Base-by-base conservation (phyloP, 163 green algal species). In the Scenedesmus sp. region DNA sequence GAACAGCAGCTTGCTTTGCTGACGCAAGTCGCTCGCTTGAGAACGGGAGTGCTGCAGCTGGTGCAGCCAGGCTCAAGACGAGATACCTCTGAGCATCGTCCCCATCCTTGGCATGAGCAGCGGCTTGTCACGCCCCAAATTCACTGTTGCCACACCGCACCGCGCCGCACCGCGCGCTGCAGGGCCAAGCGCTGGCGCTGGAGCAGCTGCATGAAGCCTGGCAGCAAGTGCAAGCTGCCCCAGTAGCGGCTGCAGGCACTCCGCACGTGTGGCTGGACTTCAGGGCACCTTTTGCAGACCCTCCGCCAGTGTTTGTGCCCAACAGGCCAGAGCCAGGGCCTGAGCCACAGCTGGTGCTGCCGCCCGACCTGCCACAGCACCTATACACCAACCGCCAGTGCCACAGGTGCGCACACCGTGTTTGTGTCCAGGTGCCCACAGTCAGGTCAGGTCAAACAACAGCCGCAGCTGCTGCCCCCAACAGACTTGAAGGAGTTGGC, bases 191-290 rank as follows among this genome's bases (percentile, higher is more conserved):
- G 26, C 30, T 40, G 44, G 10, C 30, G 16, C 40, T 87, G 37
- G n/a, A 72, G 33, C 22, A 87, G 72, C 76, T 91, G 40, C 82
- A 92, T 44, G 56, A 79, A 61, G 81, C 81, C 20, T 94, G 92
- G 92, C 85, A 91, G 81, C 88, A 93, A 40, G 90, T 91, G 33
- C 70, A 73, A 13, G 81, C 82, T 9, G 85, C 92, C 9, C 33
- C 88, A 22, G 20, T 10, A 33, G 42, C n/a, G 49, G 68, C 87
- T 0, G 85, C 90, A 22, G 94, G 91, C 33, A 89, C 83, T 37
- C 94, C 94, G 0, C 81, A 83, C 2, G 59, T 94, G 40, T 96
- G 94, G 94, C 59, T 95, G 3, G 93, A 94, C 86, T 96, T 95
- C 65, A 49, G 93, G 65, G 49, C 83, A 20, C 94, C 94, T 0